Evolutionary conservation across 2,329 filamentous ascomycete species (phyloP).

Genomic region (Drechslerella dactyloides): DNA sequence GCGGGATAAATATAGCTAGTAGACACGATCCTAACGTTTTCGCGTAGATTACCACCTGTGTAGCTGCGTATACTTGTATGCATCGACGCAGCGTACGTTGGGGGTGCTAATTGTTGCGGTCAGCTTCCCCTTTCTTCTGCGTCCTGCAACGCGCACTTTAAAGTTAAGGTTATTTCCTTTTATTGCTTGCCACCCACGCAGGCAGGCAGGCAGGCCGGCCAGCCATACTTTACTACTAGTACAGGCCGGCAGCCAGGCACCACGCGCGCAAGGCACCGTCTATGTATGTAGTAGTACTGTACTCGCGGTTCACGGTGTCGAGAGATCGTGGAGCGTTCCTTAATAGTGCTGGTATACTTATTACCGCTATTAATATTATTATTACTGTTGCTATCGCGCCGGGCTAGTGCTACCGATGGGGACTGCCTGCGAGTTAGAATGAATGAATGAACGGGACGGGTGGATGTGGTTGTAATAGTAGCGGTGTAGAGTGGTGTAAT

Average conservation of each 20-base stretch:
- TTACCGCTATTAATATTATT: not conserved
- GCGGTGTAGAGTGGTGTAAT: no score
- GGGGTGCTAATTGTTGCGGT: not conserved
- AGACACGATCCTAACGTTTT: no score
- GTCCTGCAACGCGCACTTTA: not conserved
- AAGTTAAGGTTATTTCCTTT: slow-evolving; percentile 1
- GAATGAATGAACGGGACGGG: no score
- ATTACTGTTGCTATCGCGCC: not conserved
- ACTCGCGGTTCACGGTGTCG: no score
- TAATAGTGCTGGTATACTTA: not conserved
- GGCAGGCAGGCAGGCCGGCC: not conserved
- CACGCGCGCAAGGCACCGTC: no score
- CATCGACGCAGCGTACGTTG: not conserved
- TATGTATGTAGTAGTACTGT: no score
- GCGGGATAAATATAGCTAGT: no score
- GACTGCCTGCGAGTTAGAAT: not conserved
- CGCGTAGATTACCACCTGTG: no score
- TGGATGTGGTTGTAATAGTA: no score
- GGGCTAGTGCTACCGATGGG: slow-evolving; percentile 4
- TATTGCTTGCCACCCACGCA: not conserved
- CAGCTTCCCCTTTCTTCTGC: not conserved
- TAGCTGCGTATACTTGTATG: not conserved
- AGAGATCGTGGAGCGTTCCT: no score
- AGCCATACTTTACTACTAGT: no score
- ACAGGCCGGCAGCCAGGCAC: no score